Conservation (phyloP, 768 basidiomycete species). For the Agrocybe praecox region DNA sequence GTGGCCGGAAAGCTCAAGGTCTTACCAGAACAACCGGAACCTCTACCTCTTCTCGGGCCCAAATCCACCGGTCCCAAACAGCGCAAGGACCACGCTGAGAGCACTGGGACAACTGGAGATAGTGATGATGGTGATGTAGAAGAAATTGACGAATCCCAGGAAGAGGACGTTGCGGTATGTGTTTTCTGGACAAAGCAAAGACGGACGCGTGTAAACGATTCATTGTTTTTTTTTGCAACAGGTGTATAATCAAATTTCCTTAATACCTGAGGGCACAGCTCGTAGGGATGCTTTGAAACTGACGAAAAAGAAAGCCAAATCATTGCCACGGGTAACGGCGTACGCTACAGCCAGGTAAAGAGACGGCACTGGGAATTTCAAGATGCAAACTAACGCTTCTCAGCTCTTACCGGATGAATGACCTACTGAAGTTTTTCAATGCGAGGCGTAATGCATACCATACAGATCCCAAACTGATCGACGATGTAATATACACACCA, state of each 20-base stretch:
- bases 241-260: slow-evolving; percentile 94
- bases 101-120: slow-evolving; percentile 52
- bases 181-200: neutral
- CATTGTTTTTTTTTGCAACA: slow-evolving; percentile 26
- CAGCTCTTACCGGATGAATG: slow-evolving; percentile 88
- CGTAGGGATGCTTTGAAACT: slow-evolving; percentile 86
- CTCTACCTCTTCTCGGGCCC: slow-evolving; percentile 35
- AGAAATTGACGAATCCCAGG: slow-evolving; percentile 58
- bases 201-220: neutral
- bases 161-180: slow-evolving; percentile 62
- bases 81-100: slow-evolving; percentile 46
- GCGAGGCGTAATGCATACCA: slow-evolving; percentile 82
- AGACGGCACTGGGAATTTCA: neutral
- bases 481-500: slow-evolving; percentile 93
- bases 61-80: slow-evolving; percentile 25
- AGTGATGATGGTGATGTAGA: slow-evolving; percentile 77
- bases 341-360: slow-evolving; percentile 91
- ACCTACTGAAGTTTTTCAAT: slow-evolving; percentile 87
- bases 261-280: slow-evolving; percentile 94
- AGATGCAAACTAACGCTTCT: neutral
- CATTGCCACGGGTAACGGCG: slow-evolving; percentile 90
- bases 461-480: slow-evolving; percentile 85
- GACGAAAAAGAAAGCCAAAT: slow-evolving; percentile 95
- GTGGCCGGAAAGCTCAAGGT: slow-evolving; percentile 87
- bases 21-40: slow-evolving; percentile 81